These are phyloP conservation scores for Aureobasidium sp. DNA, from an alignment of 2,329 filamentous ascomycete genomes.

Conservation along the genomic window DNA sequence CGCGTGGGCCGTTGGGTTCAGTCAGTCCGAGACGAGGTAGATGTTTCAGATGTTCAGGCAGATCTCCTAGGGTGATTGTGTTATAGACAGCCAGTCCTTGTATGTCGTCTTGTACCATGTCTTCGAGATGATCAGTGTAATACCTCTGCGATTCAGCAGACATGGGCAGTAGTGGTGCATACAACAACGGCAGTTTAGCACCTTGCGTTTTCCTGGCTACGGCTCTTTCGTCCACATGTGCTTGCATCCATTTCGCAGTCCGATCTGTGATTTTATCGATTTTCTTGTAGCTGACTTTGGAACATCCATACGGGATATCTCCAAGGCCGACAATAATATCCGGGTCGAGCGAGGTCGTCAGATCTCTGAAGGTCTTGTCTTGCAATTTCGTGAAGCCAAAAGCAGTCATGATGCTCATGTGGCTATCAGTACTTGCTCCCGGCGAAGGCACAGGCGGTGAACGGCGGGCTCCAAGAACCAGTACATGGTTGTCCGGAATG, in stretches of 20 bases:
- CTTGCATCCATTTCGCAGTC: constrained; percentile 71
- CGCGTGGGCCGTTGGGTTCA: constrained; percentile 60
- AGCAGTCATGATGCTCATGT: constrained; percentile 73
- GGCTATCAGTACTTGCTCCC: constrained; percentile 45
- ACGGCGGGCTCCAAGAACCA: constrained; percentile 69
- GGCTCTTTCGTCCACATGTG: constrained; percentile 44
- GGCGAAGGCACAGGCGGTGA: constrained; percentile 63
- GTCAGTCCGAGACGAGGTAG: constrained; percentile 71
- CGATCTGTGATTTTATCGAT: constrained; percentile 76
- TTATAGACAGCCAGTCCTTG: constrained; percentile 73
- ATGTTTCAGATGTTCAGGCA: constrained; percentile 50
- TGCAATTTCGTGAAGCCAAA: constrained; percentile 71
- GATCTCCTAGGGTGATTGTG: constrained; percentile 55
- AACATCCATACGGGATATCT: constrained; percentile 56
- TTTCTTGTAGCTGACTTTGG: constrained; percentile 48
- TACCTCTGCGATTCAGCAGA: constrained; percentile 65
- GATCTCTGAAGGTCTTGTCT: constrained; percentile 58
- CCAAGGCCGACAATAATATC: constrained; percentile 74
- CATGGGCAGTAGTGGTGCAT: constrained; percentile 63
- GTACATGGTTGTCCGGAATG: constrained; percentile 54
- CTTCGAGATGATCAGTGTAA: constrained; percentile 68
- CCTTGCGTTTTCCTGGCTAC: neutral
- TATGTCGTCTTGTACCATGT: constrained; percentile 46
- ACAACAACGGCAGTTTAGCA: constrained; percentile 41
- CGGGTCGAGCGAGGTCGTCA: constrained; percentile 56